Percentiles rank a stretch among this genome's conserved stretches.
These are phyloP conservation scores for Auxenochlorella pyrenoidosa DNA, from an alignment of 139 green algal genomes.

Conservation along the genomic window DNA sequence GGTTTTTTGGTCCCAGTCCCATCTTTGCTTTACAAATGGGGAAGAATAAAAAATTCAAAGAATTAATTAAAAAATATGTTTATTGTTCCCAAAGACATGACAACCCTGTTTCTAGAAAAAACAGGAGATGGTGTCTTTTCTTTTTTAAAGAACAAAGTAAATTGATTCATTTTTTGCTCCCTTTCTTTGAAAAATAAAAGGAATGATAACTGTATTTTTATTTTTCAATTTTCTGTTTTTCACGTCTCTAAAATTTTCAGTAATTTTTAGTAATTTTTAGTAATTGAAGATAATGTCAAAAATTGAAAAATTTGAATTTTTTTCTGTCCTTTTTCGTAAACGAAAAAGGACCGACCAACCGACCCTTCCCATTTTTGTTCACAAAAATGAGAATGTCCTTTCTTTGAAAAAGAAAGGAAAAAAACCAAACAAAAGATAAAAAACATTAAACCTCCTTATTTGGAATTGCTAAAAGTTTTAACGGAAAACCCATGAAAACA, in stretches of 20 bases:
- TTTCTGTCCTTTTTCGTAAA: slow-evolving; percentile 7
- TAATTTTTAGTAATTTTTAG: not conserved
- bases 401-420: too few species aligned
- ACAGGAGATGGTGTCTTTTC: not conserved
- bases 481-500: slow-evolving; percentile 23
- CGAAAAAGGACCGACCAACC: slow-evolving; percentile 22
- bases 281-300: too few species aligned
- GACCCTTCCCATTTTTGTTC: too few species aligned
- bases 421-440: not conserved
- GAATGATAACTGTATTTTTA: not conserved
- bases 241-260: not conserved
- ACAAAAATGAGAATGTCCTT: too few species aligned
- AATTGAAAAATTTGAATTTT: too few species aligned
- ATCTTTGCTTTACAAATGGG: too few species aligned
- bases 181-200: slow-evolving; percentile 9
- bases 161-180: too few species aligned
- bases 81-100: slow-evolving; percentile 28
- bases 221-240: slow-evolving; percentile 9
- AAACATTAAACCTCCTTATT: not conserved
- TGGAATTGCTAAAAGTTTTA: not conserved
- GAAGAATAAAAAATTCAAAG: too few species aligned
- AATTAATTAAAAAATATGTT: too few species aligned
- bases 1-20: too few species aligned
- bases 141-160: not conserved
- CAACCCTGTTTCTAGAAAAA: too few species aligned